Evolutionary conservation across 306 rosid species (phyloP).

Genomic region (Glycine latifolia): DNA sequence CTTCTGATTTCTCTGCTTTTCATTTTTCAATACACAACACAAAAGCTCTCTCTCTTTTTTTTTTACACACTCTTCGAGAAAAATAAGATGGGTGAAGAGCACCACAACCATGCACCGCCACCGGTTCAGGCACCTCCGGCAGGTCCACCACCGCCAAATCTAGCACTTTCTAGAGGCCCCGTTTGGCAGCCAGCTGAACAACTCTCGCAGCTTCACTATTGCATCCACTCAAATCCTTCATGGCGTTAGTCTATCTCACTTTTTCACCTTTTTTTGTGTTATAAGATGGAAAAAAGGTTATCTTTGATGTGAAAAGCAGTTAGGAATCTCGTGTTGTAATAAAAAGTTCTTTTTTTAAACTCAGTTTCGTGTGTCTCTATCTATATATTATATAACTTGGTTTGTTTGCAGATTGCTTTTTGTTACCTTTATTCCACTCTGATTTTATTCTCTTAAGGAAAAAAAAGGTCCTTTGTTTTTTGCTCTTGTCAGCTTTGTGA

Average conservation of each 20-base stretch:
- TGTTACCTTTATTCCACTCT: constrained; percentile 43
- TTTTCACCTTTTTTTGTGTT: constrained; percentile 14
- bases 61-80: too few relatives aligned
- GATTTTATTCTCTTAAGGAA: constrained; percentile 32
- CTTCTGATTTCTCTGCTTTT: neutral
- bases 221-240: constrained; percentile 97
- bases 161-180: constrained; percentile 74
- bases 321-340: constrained; percentile 27
- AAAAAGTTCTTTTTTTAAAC: neutral
- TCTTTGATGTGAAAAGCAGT: constrained; percentile 32
- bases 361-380: constrained; percentile 43
- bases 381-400: neutral
- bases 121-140: constrained; percentile 49
- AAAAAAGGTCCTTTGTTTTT: constrained; percentile 35
- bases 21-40: neutral
- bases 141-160: constrained; percentile 54
- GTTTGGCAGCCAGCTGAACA: constrained; percentile 84
- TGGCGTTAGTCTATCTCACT: constrained; percentile 81
- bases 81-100: constrained; percentile 67
- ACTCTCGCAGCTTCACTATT: constrained; percentile 78
- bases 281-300: neutral
- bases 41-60: neutral
- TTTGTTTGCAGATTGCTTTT: constrained; percentile 46
- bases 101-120: constrained; percentile 60
- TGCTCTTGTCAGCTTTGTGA: constrained; percentile 35